phyloP scores from a whole-genome alignment of 1,284 basidiomycete genomes.

The Stygiomarasmius scandens region DNA sequence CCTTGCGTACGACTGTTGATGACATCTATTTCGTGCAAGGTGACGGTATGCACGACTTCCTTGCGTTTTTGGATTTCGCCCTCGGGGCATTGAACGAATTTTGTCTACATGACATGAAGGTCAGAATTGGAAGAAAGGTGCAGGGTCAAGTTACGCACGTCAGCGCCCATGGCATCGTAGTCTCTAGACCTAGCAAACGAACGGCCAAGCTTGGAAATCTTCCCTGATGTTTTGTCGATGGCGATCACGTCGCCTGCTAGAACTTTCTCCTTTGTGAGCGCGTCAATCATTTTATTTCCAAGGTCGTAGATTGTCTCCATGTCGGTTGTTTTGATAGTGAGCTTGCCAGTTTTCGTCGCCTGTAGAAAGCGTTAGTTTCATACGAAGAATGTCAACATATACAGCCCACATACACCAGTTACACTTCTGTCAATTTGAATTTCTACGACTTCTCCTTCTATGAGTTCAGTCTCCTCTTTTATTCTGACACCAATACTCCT shows the following conservation, averaged over 20 bases:
- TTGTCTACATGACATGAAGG: conserved; percentile 64
- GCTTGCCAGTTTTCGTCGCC: conserved; percentile 97
- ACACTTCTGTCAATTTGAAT: conserved; percentile 97
- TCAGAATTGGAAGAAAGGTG: neutral
- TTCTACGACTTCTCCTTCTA: conserved; percentile 98
- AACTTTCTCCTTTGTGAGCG: conserved; percentile 95
- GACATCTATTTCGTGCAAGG: conserved; percentile 98
- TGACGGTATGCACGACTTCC: conserved; percentile 96
- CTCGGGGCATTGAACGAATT: conserved; percentile 97
- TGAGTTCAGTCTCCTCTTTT: conserved; percentile 96
- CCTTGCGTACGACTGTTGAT: conserved; percentile 99
- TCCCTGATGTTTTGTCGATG: conserved; percentile 98
- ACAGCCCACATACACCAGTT: conserved; percentile 77
- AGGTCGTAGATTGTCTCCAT: conserved; percentile 99
- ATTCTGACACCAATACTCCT: conserved; percentile 96
- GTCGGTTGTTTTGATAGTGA: conserved; percentile 98
- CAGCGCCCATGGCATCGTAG: conserved; percentile 98
- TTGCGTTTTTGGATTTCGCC: conserved; percentile 97
- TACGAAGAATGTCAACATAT: conserved; percentile 10
- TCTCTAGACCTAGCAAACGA: conserved; percentile 96
- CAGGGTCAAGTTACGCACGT: conserved; percentile 61
- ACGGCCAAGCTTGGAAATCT: conserved; percentile 93
- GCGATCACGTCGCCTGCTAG: conserved; percentile 95
- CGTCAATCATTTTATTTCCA: conserved; percentile 99
- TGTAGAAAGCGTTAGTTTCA: conserved; percentile 33